Base-by-base conservation (phyloP, 805 yeast genomes). In the Yarrowia keelungensis region DNA sequence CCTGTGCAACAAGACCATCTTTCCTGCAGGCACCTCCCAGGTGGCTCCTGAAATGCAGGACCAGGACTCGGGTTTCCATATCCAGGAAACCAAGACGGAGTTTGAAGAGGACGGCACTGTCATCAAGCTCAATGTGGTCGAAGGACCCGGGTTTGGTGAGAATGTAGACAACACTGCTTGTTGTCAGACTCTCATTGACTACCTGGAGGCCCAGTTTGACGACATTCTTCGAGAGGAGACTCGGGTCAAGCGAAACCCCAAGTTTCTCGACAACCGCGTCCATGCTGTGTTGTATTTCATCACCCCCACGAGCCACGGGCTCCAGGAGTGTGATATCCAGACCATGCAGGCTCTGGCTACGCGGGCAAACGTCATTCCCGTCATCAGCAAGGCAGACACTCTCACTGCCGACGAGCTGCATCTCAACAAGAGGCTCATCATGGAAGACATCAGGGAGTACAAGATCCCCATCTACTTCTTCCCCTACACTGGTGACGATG, bases 361-460 rank as follows among this genome's bases (percentile, higher is more conserved):
- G 68, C 86, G 91, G 74, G 96, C 89, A 69, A 92, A 92, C 76
- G 85, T 92, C 76, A 87, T 92, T 70, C 98, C 98, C 15, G 86
- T 92, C 67, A 87, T 92, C 73, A 87, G 93, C 75, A 92, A 92
- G 79, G 85, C 95, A 22, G 98, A 92, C 78, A 88, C 97, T 19
- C 82, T 92, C 74, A 89, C 97, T 11, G 88, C 85, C 72, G 89
- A 86, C 69, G 98, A 92, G 81, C 80, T 92, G 71, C 83, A 83
- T 72, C 78, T 87, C 71, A 92, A 92, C 80, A 92, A 92, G 76
- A 83, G 82, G 73, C 82, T 92, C 75, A 88, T 95, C 73, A 80
- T 85, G 74, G 89, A 87, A 78, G 97, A 93, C 77, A 86, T 92
- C 74, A 86, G 85, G 74, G 81, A 84, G 76, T 84, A 88, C 78